Evolutionary conservation across 2,329 filamentous ascomycete genomes (phyloP).

Genomic region (Shiraia bambusicola): DNA sequence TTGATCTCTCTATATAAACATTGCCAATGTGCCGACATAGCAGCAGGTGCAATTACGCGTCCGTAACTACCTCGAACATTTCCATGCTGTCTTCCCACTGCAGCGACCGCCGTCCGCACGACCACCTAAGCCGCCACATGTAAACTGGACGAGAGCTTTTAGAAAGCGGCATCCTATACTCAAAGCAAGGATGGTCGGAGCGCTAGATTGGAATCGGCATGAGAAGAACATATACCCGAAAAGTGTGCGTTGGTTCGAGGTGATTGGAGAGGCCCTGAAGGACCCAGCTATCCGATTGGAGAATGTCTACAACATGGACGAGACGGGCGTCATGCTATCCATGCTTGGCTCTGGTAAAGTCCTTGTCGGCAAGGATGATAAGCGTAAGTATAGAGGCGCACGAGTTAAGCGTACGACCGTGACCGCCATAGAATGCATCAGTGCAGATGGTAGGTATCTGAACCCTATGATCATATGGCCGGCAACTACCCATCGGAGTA

Average conservation of each 20-base stretch:
- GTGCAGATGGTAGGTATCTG: constrained; percentile 19
- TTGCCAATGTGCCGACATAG: constrained; percentile 21
- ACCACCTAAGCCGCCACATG: too few species aligned
- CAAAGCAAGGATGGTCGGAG: too few species aligned
- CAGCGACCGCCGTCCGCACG: too few species aligned
- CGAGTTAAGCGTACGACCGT: constrained; percentile 13
- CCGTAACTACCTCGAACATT: constrained; percentile 28
- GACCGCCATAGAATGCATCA: constrained; percentile 16
- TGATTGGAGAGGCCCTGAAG: too few species aligned
- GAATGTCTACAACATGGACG: constrained; percentile 18
- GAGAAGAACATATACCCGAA: too few species aligned
- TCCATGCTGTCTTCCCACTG: constrained; percentile 33
- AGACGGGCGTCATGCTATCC: constrained; percentile 13
- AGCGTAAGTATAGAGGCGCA: constrained; percentile 14
- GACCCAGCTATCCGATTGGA: too few species aligned
- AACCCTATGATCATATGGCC: constrained; percentile 20
- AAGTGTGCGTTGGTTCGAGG: too few species aligned
- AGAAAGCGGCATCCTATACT: too few species aligned
- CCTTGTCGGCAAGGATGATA: constrained; percentile 16
- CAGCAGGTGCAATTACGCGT: constrained; percentile 23
- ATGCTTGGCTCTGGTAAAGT: constrained; percentile 17
- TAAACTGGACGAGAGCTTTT: too few species aligned
- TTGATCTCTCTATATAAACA: constrained; percentile 3
- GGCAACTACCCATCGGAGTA: constrained; percentile 18
- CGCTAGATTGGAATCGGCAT: too few species aligned